A percentile compares a stretch with the other conserved stretches of the same genome.
These are phyloP conservation scores for Colletotrichum spaethianum DNA, from an alignment of 2,329 filamentous ascomycete species.

Conservation along the genomic window DNA sequence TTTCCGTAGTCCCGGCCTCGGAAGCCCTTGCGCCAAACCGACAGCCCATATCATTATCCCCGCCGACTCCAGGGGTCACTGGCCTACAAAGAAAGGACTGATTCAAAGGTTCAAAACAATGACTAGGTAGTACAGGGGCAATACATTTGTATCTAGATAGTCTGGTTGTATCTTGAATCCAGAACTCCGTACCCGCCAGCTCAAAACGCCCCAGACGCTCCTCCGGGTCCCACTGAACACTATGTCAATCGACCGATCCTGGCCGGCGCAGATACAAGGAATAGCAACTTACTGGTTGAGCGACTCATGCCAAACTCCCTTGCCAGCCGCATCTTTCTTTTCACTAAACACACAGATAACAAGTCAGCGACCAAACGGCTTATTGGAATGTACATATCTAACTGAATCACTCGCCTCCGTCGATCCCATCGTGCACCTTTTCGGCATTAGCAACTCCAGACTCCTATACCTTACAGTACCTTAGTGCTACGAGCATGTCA, in stretches of 20 bases:
- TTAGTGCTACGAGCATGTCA: slow-evolving; percentile 17
- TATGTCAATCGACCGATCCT: background rate
- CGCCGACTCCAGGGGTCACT: slow-evolving; percentile 1
- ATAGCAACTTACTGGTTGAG: slow-evolving; percentile 1
- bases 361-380: slow-evolving; percentile 6
- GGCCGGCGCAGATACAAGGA: background rate
- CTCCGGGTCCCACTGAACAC: slow-evolving; percentile 4
- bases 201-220: slow-evolving; percentile 5
- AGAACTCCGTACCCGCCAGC: slow-evolving; percentile 2
- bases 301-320: slow-evolving; percentile 7
- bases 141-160: background rate
- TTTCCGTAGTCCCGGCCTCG: background rate
- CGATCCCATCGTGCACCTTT: slow-evolving; percentile 26
- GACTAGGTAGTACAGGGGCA: background rate
- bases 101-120: background rate
- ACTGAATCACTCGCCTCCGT: slow-evolving; percentile 12
- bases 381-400: background rate
- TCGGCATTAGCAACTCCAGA: slow-evolving; percentile 20
- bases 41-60: background rate
- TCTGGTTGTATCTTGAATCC: background rate
- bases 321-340: slow-evolving; percentile 20
- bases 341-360: background rate
- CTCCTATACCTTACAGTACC: slow-evolving; percentile 24
- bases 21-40: slow-evolving; percentile 5
- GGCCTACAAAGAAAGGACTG: slow-evolving; percentile 1